Percentiles rank a stretch among this genome's conserved stretches.
These are phyloP conservation scores for Rosa rugosa DNA, from an alignment of 306 rosid species.

Conservation along the genomic window DNA sequence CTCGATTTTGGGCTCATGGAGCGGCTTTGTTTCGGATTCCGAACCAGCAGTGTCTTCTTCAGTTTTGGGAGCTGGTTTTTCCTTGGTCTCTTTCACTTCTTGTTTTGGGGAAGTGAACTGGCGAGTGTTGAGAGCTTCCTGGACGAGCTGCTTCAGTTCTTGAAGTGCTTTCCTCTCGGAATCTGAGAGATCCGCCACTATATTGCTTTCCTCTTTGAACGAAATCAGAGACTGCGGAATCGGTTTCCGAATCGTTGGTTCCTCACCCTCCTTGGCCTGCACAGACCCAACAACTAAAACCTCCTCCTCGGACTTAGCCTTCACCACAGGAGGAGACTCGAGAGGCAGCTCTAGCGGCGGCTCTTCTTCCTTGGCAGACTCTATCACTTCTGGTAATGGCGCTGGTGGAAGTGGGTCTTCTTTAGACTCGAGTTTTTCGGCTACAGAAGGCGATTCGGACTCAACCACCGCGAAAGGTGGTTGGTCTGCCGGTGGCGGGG, in stretches of 20 bases:
- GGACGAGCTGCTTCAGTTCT: slow-evolving; percentile 51
- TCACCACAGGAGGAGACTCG: background rate
- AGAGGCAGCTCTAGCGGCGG: slow-evolving; percentile 1
- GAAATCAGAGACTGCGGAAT: slow-evolving; percentile 51
- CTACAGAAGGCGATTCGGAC: background rate
- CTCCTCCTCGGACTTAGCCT: slow-evolving; percentile 33
- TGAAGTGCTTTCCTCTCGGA: slow-evolving; percentile 46
- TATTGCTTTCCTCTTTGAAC: slow-evolving; percentile 83
- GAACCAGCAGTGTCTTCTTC: slow-evolving; percentile 15
- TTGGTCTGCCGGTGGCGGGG: slow-evolving; percentile 2
- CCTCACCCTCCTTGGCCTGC: slow-evolving; percentile 10
- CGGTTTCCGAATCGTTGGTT: slow-evolving; percentile 15
- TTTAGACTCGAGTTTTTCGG: background rate
- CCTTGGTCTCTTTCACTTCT: background rate
- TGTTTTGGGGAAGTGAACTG: slow-evolving; percentile 20
- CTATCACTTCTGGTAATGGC: slow-evolving; percentile 1
- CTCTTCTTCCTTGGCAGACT: slow-evolving; percentile 10
- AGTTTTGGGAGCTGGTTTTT: slow-evolving; percentile 9
- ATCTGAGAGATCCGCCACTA: slow-evolving; percentile 63
- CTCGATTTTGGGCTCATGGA: slow-evolving; percentile 25
- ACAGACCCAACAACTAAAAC: slow-evolving; percentile 27
- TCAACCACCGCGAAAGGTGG: background rate
- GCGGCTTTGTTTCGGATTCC: slow-evolving; percentile 11
- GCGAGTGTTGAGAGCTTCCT: slow-evolving; percentile 31
- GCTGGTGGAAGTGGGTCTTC: background rate